Evolutionary conservation across 2,329 filamentous ascomycete genomes (phyloP).

Genomic region (Penicillium rolfsii): DNA sequence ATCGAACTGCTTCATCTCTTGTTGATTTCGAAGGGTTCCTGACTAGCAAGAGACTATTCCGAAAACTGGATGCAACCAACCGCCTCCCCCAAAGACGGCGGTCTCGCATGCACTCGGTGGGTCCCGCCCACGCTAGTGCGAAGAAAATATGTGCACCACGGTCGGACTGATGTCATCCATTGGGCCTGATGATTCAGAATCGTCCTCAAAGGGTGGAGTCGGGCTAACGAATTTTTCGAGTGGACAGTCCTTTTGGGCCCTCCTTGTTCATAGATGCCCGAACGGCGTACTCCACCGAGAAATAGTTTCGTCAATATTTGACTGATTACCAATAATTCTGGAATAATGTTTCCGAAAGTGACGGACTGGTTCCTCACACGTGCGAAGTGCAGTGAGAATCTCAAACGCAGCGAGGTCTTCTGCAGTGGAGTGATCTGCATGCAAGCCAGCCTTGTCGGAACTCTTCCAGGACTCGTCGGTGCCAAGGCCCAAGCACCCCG

Average conservation of each 20-base stretch:
- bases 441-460: slow-evolving; percentile 11
- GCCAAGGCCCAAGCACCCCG: neutral
- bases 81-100: slow-evolving; percentile 3
- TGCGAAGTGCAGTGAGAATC: neutral
- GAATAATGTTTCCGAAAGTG: neutral
- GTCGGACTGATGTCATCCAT: slow-evolving; percentile 16
- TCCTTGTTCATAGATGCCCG: neutral
- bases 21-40: neutral
- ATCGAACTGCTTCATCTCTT: neutral
- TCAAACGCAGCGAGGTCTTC: neutral
- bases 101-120: neutral
- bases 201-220: neutral
- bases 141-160: slow-evolving; percentile 8
- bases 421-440: slow-evolving; percentile 4
- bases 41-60: neutral
- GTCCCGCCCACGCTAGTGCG: slow-evolving; percentile 7
- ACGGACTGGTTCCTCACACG: neutral
- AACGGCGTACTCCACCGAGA: too few relatives aligned
- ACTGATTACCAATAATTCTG: neutral
- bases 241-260: neutral
- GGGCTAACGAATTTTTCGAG: neutral
- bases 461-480: slow-evolving; percentile 9
- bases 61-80: neutral
- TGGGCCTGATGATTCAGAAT: slow-evolving; percentile 7
- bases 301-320: too few relatives aligned